These are phyloP conservation scores for Immersiporthe knoxdaviesiana DNA, from an alignment of 2,329 filamentous ascomycete species.

Conservation along the genomic window DNA sequence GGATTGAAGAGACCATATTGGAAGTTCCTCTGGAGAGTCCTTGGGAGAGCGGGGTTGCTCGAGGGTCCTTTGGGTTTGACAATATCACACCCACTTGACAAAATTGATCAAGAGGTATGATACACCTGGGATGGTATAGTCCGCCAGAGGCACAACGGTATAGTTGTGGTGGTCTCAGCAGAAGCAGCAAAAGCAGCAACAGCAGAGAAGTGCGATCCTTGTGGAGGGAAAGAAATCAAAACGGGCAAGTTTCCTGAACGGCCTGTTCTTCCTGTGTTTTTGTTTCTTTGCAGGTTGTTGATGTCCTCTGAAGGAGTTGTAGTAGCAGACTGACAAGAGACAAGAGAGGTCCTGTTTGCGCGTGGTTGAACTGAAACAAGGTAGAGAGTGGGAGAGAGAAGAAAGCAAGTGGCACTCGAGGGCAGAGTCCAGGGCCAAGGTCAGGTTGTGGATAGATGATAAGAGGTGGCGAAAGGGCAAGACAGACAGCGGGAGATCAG, in stretches of 20 bases:
- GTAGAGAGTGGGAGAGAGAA: not conserved
- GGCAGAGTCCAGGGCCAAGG: slow-evolving; percentile 3
- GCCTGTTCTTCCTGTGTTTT: slow-evolving; percentile 21
- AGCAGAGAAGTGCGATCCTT: slow-evolving; percentile 19
- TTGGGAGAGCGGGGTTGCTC: slow-evolving; percentile 37
- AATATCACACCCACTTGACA: slow-evolving; percentile 26
- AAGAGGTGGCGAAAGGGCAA: slow-evolving; percentile 28
- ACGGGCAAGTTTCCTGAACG: slow-evolving; percentile 26
- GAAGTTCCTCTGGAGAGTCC: slow-evolving; percentile 49
- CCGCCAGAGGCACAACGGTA: slow-evolving; percentile 27
- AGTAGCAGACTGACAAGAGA: slow-evolving; percentile 20
- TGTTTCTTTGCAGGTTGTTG: slow-evolving; percentile 13
- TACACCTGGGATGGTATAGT: slow-evolving; percentile 17
- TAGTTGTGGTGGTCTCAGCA: slow-evolving; percentile 21
- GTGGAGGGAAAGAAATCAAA: slow-evolving; percentile 14
- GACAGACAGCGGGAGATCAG: slow-evolving; percentile 28
- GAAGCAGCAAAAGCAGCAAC: slow-evolving; percentile 15
- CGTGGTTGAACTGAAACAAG: slow-evolving; percentile 17
- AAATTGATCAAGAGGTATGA: slow-evolving; percentile 25
- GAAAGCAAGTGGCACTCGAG: slow-evolving; percentile 22
- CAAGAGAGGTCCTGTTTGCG: not conserved
- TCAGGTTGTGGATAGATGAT: slow-evolving; percentile 19
- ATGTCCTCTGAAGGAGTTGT: slow-evolving; percentile 1
- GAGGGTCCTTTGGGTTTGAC: slow-evolving; percentile 29
- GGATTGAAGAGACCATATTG: slow-evolving; percentile 52